These are phyloP conservation scores for Reticulascus tulasneorum DNA, from an alignment of 2,329 filamentous ascomycete species.

Conservation along the genomic window DNA sequence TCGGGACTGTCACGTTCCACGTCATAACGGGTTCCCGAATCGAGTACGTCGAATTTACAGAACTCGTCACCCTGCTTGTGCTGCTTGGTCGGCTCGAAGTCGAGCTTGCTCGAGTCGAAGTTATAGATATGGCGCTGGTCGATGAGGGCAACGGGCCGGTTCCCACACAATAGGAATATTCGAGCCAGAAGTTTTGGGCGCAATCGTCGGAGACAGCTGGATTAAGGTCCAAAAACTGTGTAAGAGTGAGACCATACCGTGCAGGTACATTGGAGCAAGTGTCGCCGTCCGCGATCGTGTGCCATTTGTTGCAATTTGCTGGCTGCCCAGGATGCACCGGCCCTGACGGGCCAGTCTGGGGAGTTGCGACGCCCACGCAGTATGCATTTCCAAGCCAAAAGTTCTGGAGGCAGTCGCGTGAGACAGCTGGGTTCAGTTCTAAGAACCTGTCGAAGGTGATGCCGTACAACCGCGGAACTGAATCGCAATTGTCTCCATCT, in stretches of 20 bases:
- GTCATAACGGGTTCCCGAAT: constrained; percentile 5
- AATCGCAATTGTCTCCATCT: constrained; percentile 16
- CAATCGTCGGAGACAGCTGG: constrained; percentile 21
- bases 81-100: constrained; percentile 3
- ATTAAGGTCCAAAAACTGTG: constrained; percentile 21
- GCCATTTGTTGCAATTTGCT: constrained; percentile 13
- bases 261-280: constrained; percentile 13
- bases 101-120: constrained; percentile 4
- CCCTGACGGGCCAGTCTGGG: no score
- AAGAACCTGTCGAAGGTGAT: constrained; percentile 23
- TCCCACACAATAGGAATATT: constrained; percentile 22
- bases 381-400: constrained; percentile 21
- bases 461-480: constrained; percentile 11
- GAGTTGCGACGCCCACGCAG: constrained; percentile 16
- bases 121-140: constrained; percentile 4
- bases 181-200: constrained; percentile 19
- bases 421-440: constrained; percentile 21
- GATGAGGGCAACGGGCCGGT: no score
- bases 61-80: constrained; percentile 5
- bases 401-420: constrained; percentile 20
- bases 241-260: constrained; percentile 17
- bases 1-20: constrained; percentile 5
- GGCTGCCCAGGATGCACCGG: constrained; percentile 15
- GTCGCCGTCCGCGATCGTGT: constrained; percentile 14
- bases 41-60: constrained; percentile 3